Conservation (phyloP, 2,329 filamentous ascomycete species). For the Aspergillus thermomutatus region DNA sequence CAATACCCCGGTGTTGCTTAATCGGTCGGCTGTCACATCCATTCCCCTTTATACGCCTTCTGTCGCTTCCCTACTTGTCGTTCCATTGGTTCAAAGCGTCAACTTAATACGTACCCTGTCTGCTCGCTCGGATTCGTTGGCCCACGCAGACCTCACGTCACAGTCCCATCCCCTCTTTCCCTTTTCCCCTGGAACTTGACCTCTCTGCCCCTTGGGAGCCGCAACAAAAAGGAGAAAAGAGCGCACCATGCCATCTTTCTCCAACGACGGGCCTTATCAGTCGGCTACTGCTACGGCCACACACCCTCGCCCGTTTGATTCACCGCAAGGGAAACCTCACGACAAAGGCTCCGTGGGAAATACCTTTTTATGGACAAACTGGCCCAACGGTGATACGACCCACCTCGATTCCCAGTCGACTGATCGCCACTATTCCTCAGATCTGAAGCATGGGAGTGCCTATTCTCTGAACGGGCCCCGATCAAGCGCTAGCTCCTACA, state of each 20-base stretch:
- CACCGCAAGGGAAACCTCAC: slow-evolving; percentile 40
- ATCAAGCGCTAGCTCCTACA: slow-evolving; percentile 43
- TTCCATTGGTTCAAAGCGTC: not conserved
- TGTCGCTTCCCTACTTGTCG: not conserved
- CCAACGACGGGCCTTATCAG: slow-evolving; percentile 34
- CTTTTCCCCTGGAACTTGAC: not conserved
- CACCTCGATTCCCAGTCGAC: slow-evolving; percentile 36
- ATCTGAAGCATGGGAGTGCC: slow-evolving; percentile 54
- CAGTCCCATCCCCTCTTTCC: not conserved
- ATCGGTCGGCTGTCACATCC: not conserved
- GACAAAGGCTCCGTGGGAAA: slow-evolving; percentile 45
- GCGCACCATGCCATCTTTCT: slow-evolving; percentile 38
- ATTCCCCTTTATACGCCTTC: no score
- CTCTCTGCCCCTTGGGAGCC: slow-evolving; percentile 3
- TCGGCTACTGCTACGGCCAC: slow-evolving; percentile 31
- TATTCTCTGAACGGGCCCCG: slow-evolving; percentile 58
- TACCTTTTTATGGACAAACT: slow-evolving; percentile 47
- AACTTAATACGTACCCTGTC: not conserved
- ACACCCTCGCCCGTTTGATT: slow-evolving; percentile 39
- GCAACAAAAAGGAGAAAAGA: slow-evolving; percentile 6
- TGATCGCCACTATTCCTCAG: slow-evolving; percentile 38
- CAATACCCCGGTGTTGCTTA: not conserved
- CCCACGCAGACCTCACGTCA: slow-evolving; percentile 13
- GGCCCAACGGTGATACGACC: slow-evolving; percentile 42
- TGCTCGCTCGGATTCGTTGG: slow-evolving; percentile 9